Evolutionary conservation across 306 rosid species (phyloP).

Genomic region (Coriaria nepalensis): DNA sequence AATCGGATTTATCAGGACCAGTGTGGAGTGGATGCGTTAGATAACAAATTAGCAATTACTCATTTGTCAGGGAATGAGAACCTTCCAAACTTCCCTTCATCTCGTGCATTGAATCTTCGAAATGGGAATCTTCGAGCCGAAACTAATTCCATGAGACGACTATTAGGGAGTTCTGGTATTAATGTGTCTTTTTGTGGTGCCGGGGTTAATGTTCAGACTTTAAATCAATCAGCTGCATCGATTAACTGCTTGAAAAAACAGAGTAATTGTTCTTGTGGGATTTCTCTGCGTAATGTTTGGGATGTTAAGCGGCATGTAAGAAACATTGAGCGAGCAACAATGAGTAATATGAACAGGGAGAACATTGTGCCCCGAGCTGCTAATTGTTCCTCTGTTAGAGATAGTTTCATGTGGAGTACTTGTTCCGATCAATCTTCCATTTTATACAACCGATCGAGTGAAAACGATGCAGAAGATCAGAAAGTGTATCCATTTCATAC

Average conservation of each 20-base stretch:
- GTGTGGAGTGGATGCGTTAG: neutral
- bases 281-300: no score
- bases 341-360: constrained; percentile 11
- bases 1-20: neutral
- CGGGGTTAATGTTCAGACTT: neutral
- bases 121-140: constrained; percentile 15
- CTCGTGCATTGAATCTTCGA: constrained; percentile 13
- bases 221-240: no score
- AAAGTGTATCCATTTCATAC: constrained; percentile 1
- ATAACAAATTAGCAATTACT: neutral
- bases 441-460: no score
- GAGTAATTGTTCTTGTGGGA: no score
- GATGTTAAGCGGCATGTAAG: neutral
- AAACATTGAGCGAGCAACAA: constrained; percentile 1
- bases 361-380: constrained; percentile 12
- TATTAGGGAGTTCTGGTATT: no score
- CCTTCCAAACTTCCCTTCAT: neutral
- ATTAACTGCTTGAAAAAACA: no score
- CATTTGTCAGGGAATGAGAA: neutral
- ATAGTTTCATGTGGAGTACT: neutral
- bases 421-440: neutral
- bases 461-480: constrained; percentile 7
- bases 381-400: neutral
- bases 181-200: neutral
- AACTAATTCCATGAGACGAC: no score